Conservation (phyloP, 2,329 filamentous ascomycete species). For the Epichloe festucae region DNA sequence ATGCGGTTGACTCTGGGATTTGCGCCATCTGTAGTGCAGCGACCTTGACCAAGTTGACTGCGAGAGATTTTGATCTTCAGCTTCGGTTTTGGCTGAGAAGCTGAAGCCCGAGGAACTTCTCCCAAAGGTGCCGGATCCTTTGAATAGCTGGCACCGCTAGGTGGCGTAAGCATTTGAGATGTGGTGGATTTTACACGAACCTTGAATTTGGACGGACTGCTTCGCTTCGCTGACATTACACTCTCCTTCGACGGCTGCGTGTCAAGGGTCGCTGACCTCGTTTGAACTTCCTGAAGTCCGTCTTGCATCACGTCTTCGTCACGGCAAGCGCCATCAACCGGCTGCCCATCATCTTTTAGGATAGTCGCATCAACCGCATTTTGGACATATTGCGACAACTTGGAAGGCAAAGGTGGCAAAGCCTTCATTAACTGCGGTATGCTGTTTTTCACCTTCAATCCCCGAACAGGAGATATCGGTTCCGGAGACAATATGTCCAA, state of each 20-base stretch:
- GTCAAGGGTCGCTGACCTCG: too few species aligned
- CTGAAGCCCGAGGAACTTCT: not conserved
- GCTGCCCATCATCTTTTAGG: not conserved
- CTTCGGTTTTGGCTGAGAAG: slow-evolving; percentile 12
- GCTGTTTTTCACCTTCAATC: slow-evolving; percentile 34
- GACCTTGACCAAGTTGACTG: slow-evolving; percentile 13
- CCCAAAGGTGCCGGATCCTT: not conserved
- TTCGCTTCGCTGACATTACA: not conserved
- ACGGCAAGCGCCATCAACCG: not conserved
- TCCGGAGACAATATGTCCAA: slow-evolving; percentile 31
- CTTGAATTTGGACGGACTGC: slow-evolving; percentile 15
- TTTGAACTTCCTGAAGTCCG: not conserved
- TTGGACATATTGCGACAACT: slow-evolving; percentile 6
- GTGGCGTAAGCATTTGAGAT: slow-evolving; percentile 4
- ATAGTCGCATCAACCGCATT: not conserved
- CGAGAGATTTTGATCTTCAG: slow-evolving; percentile 23
- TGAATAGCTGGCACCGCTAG: not conserved
- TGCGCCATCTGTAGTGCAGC: slow-evolving; percentile 6
- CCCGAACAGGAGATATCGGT: slow-evolving; percentile 32
- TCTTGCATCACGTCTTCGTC: not conserved
- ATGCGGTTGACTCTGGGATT: slow-evolving; percentile 12
- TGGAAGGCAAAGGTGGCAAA: slow-evolving; percentile 31
- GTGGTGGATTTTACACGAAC: slow-evolving; percentile 14
- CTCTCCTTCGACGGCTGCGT: not conserved
- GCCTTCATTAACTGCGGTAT: slow-evolving; percentile 41